Base-by-base conservation (phyloP, 169 alveolate species). In the Cyclospora cayetanensis region DNA sequence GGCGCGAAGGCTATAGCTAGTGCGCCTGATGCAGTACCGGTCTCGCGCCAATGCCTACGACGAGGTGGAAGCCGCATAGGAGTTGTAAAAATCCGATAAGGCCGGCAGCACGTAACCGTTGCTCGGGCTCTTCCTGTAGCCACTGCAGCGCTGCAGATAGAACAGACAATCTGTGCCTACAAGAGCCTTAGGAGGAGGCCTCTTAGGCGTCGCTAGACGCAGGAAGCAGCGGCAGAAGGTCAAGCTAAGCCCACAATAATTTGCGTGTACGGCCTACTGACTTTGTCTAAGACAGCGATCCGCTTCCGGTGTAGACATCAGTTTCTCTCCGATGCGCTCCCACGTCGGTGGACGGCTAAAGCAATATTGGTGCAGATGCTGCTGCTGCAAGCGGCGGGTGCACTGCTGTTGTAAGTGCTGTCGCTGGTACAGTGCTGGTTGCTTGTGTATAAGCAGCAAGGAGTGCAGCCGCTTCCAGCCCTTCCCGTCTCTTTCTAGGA, bases 321-420 rank as follows among this genome's bases (percentile, higher is more conserved):
- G 20, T 22, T 46, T 46, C 0, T 12, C 11, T 12, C 60, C 60
- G 60, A 46, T 46, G 0, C 60, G 0, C 20, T 46, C 60, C 60
- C 60, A 46, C 1, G 60, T 46, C 20, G 60, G 60, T 12, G 60
- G 0, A 46, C 60, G 60, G 60, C 60, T 46, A 22, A 46, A 46
- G 25, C 20, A n/a, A 15, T 60, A 31, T 31, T 20, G 72, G 1
- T 20, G 72, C 1, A n/a, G 72, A 20, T 60, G 72, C 72, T 60
- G 46, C 66, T 31, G 27, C 66, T 76, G 77, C 15, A 5, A 20
- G 43, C 39, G 83, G 60, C 22, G 83, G 20, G 39, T 60, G 66
- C 9, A 20, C 86, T 1, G 86, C 86, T 43, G 86, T 43, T 11
- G 85, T 63, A 39, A 37, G 37, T 35, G 60, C 85, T 74, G 60